These are phyloP conservation scores for Heimioporus sp. DNA, from an alignment of 768 basidiomycete genomes.

Conservation along the genomic window DNA sequence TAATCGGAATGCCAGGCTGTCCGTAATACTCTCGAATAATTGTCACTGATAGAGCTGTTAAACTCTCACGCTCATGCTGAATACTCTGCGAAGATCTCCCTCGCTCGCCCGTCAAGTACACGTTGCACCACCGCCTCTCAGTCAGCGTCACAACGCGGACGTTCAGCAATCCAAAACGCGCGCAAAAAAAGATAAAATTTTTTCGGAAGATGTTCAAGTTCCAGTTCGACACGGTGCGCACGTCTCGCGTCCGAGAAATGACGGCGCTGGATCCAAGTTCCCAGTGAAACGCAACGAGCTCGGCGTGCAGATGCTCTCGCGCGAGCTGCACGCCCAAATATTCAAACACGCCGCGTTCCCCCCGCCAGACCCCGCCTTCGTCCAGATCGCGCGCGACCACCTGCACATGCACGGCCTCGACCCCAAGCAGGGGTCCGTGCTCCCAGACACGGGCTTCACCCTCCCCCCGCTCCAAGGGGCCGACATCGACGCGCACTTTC, in stretches of 20 bases:
- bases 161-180: not conserved
- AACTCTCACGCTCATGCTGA: slow-evolving; percentile 19
- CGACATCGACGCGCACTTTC: slow-evolving; percentile 87
- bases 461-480: slow-evolving; percentile 82
- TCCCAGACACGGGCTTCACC: slow-evolving; percentile 77
- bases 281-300: slow-evolving; percentile 76
- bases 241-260: not conserved
- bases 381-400: slow-evolving; percentile 79
- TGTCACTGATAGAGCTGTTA: no score
- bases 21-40: no score
- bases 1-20: no score
- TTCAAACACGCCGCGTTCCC: slow-evolving; percentile 71
- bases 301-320: slow-evolving; percentile 92
- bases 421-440: slow-evolving; percentile 72
- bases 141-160: slow-evolving; percentile 4
- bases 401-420: slow-evolving; percentile 80
- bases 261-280: slow-evolving; percentile 32
- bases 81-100: slow-evolving; percentile 12
- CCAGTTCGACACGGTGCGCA: slow-evolving; percentile 6
- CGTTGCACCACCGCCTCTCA: slow-evolving; percentile 6
- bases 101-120: slow-evolving; percentile 15
- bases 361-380: slow-evolving; percentile 53
- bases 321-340: slow-evolving; percentile 76
- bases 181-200: not conserved
- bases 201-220: not conserved